Evolutionary conservation across 1,284 basidiomycete species (phyloP).

Genomic region (Ceratobasidium sp.): DNA sequence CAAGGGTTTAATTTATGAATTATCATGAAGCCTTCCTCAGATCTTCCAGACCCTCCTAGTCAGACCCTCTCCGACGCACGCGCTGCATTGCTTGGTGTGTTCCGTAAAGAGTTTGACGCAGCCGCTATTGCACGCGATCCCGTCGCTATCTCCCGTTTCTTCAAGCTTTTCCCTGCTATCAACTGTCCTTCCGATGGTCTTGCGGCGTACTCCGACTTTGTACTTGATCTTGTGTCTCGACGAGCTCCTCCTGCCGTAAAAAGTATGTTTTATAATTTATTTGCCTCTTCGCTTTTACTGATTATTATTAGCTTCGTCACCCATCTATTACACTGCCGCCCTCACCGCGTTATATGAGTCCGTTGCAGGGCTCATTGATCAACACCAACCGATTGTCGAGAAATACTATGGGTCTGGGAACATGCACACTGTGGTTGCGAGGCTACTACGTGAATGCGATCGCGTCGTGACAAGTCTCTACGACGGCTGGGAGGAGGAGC

Average conservation of each 20-base stretch:
- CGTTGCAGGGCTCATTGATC: conserved; percentile 94
- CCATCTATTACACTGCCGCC: conserved; percentile 86
- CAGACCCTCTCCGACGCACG: conserved; percentile 84
- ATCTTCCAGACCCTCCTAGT: conserved; percentile 84
- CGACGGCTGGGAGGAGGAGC: conserved; percentile 90
- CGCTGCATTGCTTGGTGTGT: conserved; percentile 79
- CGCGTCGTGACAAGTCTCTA: conserved; percentile 80
- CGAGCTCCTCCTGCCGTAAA: conserved; percentile 80
- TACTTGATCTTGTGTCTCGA: conserved; percentile 87
- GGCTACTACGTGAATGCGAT: conserved; percentile 88
- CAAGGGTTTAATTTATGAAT: not conserved
- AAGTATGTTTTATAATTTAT: conserved; percentile 60
- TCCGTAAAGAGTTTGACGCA: conserved; percentile 79
- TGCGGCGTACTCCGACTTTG: conserved; percentile 93
- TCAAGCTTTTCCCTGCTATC: conserved; percentile 95
- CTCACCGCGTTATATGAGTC: conserved; percentile 94
- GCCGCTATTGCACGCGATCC: conserved; percentile 84
- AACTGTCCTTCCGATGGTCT: conserved; percentile 92
- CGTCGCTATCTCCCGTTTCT: conserved; percentile 90
- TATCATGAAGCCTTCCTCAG: conserved; percentile 79
- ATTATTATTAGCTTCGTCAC: conserved; percentile 75
- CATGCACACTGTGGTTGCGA: conserved; percentile 83
- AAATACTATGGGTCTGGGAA: conserved; percentile 93
- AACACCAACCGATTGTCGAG: conserved; percentile 97
- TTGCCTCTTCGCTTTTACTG: conserved; percentile 14